A percentile compares a stretch with the other conserved stretches of the same genome.
phyloP scores from a whole-genome alignment of 306 rosid genomes.

The Rosa rugosa region DNA sequence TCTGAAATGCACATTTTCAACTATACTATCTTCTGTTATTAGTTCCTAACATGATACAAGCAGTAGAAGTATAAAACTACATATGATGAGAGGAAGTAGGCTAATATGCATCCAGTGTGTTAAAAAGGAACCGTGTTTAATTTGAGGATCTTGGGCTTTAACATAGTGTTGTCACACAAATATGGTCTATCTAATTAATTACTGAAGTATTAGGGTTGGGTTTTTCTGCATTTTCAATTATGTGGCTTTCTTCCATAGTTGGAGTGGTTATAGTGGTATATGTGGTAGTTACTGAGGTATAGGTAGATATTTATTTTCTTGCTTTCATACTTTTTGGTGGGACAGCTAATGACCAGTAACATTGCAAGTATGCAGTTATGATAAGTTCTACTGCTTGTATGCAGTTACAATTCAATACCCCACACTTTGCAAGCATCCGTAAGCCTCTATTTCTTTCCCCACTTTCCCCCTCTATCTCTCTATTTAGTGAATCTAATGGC shows the following conservation, averaged over 20 bases:
- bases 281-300: neutral
- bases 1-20: slow-evolving; percentile 4
- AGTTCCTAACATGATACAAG: neutral
- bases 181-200: neutral
- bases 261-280: slow-evolving; percentile 9
- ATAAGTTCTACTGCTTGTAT: too few relatives aligned
- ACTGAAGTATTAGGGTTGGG: neutral
- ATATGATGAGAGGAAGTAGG: neutral
- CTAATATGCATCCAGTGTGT: neutral
- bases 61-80: neutral
- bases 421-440: slow-evolving; percentile 88
- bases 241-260: slow-evolving; percentile 12
- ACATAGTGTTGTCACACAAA: neutral
- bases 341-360: neutral
- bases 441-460: slow-evolving; percentile 35
- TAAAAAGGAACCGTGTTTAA: neutral
- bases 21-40: neutral
- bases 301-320: neutral
- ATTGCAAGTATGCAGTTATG: slow-evolving; percentile 66
- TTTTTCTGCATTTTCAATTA: slow-evolving; percentile 5
- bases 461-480: neutral
- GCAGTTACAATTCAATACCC: slow-evolving; percentile 79
- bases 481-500: neutral
- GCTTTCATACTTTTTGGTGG: neutral
- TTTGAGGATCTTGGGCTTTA: neutral